Evolutionary conservation across 2,329 filamentous ascomycete species (phyloP).

Genomic region (Mollisiaceae sp.): DNA sequence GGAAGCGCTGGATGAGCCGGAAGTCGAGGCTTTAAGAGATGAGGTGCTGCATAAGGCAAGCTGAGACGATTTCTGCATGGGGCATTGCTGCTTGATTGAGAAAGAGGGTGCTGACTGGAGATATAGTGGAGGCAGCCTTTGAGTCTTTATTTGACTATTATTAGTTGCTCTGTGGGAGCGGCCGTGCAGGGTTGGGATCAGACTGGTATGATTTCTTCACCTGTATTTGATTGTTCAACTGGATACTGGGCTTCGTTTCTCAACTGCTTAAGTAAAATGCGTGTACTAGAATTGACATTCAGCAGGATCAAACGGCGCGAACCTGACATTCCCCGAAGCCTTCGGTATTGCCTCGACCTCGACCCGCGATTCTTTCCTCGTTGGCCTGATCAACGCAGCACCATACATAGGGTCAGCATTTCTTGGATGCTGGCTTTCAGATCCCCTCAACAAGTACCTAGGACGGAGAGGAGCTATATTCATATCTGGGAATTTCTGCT

Average conservation of each 20-base stretch:
- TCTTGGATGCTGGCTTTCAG: constrained; percentile 64
- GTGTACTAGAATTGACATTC: not conserved
- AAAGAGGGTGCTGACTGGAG: not conserved
- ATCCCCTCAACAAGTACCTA: constrained; percentile 62
- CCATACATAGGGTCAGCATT: constrained; percentile 54
- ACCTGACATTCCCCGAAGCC: constrained; percentile 51
- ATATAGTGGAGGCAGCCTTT: constrained; percentile 65
- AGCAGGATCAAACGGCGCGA: constrained; percentile 47
- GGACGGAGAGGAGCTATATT: constrained; percentile 71
- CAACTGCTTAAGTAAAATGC: too few species aligned
- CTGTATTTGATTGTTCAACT: not conserved
- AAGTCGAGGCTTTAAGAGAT: constrained; percentile 64
- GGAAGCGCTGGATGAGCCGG: constrained; percentile 62
- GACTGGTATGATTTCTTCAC: constrained; percentile 33
- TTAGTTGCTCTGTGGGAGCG: constrained; percentile 70
- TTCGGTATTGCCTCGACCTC: constrained; percentile 50
- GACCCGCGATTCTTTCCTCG: constrained; percentile 57
- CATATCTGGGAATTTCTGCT: constrained; percentile 64
- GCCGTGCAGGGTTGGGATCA: constrained; percentile 61
- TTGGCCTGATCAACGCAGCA: constrained; percentile 62
- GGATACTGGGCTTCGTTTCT: too few species aligned
- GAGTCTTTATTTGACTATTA: constrained; percentile 69
- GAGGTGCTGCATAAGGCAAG: constrained; percentile 63
- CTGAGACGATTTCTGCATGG: not conserved
- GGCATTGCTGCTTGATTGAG: not conserved